Base-by-base conservation (phyloP, 768 basidiomycete genomes). In the Amanita fuliginea region DNA sequence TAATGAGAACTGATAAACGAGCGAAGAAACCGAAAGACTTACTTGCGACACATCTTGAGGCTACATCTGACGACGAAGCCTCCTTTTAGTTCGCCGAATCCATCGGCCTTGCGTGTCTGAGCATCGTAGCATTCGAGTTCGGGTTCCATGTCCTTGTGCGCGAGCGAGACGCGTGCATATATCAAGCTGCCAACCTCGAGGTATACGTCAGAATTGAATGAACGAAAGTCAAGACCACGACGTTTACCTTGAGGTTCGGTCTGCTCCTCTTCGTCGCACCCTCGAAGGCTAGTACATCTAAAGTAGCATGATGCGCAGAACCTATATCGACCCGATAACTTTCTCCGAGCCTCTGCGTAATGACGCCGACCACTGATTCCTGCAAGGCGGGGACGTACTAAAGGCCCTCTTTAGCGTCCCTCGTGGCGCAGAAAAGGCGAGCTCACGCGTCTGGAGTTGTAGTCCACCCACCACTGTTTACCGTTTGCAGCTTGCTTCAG, bases 131-230 rank as follows among this genome's bases (percentile, higher is more conserved):
- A 99, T 61, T 96, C 92, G 7, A 99, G 70, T 60, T 99, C 96
- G 1, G 96, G 94, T 48, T 99, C 96, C 88, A 97, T 94, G 63
- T 98, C 94, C 59, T 92, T 88, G 60, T 94, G 91, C 4, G 96
- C 93, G 18, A 95, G 70, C 11, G 92, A 92, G 26, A 99, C 83
- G 21, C 94, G 80, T 0, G 92, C 92, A 62, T 95, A 98, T 1
- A 99, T 77, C 28, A 97, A 66, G 3, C 85, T 79, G 24, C 95
- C 95, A 41, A 97, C 82, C 95, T 97, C 10, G 55, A 10, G 18
- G 40, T 19, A 52, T 21, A 39, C n/a, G 16, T 36, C 37, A 28
- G 34, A 37, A 42, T 18, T 33, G 51, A 30, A 5, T 13, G 43
- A 26, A 22, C 42, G 42, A 26, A 24, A 44, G 14, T 7, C 8